These are phyloP conservation scores for Aaosphaeria arxii DNA, from an alignment of 2,329 filamentous ascomycete species.

Conservation along the genomic window DNA sequence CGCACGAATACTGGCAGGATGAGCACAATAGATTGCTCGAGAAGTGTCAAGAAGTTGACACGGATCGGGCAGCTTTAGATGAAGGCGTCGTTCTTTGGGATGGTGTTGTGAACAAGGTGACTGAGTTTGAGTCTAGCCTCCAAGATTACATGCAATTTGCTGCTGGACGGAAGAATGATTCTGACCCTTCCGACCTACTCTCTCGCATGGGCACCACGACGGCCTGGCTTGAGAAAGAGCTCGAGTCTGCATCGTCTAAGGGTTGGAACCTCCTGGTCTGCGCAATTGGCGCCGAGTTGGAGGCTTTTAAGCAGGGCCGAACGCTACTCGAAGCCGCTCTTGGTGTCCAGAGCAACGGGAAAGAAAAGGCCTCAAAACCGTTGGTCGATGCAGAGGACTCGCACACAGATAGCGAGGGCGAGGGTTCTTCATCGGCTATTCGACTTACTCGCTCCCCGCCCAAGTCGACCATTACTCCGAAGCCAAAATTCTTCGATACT, in stretches of 20 bases:
- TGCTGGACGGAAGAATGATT: constrained; percentile 9
- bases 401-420: constrained; percentile 13
- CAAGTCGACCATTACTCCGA: constrained; percentile 24
- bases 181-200: constrained; percentile 16
- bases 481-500: constrained; percentile 34
- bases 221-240: constrained; percentile 52
- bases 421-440: constrained; percentile 29
- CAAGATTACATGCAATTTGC: constrained; percentile 50
- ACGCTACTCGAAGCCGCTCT: constrained; percentile 50
- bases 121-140: constrained; percentile 64
- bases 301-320: constrained; percentile 62
- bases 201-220: constrained; percentile 57
- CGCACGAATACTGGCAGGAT: constrained; percentile 66
- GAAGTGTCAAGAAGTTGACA: constrained; percentile 56
- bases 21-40: constrained; percentile 58
- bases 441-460: constrained; percentile 24
- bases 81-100: constrained; percentile 68
- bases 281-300: constrained; percentile 71
- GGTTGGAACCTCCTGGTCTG: constrained; percentile 74
- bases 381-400: constrained; percentile 14
- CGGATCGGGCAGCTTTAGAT: constrained; percentile 63
- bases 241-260: constrained; percentile 56
- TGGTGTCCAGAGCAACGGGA: constrained; percentile 23
- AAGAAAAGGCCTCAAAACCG: constrained; percentile 18
- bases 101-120: constrained; percentile 57